A percentile compares a stretch with the other conserved stretches of the same genome.
phyloP scores from a whole-genome alignment of 176 grass and related monocot genomes.

The Microstegium vimineum region DNA sequence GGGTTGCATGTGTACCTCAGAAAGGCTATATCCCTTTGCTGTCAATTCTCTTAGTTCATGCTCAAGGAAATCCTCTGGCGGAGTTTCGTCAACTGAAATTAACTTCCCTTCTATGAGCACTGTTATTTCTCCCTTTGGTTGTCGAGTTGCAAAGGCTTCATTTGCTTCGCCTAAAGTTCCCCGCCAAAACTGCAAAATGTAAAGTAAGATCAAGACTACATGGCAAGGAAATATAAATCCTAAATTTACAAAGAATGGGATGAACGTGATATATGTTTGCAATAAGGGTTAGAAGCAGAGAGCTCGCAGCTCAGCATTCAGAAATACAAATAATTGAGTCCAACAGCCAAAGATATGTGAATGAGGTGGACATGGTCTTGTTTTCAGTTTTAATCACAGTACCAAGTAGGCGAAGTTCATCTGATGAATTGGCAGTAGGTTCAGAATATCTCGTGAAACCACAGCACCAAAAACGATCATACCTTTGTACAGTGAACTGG shows the following conservation, averaged over 20 bases:
- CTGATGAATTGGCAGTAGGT: not conserved
- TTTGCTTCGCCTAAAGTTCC: constrained; percentile 82
- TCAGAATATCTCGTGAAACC: not conserved
- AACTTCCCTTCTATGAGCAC: constrained; percentile 66
- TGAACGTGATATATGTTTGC: not conserved
- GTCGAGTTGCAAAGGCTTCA: constrained; percentile 50
- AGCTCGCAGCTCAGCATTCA: not conserved
- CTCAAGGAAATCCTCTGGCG: constrained; percentile 69
- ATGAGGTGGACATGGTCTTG: not conserved
- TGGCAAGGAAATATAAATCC: not conserved
- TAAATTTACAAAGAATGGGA: constrained; percentile 1
- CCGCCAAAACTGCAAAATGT: constrained; percentile 80
- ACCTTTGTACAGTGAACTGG: not conserved
- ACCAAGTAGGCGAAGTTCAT: constrained; percentile 4
- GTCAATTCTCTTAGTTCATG: constrained; percentile 73
- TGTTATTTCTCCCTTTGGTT: constrained; percentile 90
- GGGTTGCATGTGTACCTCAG: constrained; percentile 53
- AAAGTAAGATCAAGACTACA: not conserved
- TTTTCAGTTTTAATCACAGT: not conserved
- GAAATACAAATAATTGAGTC: not conserved
- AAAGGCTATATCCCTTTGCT: constrained; percentile 61
- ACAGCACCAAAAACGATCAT: not conserved
- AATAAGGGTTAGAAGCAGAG: not conserved
- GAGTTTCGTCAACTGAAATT: constrained; percentile 49
- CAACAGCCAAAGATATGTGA: not conserved